A percentile compares a stretch with the other conserved stretches of the same genome.
phyloP scores from a whole-genome alignment of 805 yeast species.

The Kazachstania taianensis region DNA sequence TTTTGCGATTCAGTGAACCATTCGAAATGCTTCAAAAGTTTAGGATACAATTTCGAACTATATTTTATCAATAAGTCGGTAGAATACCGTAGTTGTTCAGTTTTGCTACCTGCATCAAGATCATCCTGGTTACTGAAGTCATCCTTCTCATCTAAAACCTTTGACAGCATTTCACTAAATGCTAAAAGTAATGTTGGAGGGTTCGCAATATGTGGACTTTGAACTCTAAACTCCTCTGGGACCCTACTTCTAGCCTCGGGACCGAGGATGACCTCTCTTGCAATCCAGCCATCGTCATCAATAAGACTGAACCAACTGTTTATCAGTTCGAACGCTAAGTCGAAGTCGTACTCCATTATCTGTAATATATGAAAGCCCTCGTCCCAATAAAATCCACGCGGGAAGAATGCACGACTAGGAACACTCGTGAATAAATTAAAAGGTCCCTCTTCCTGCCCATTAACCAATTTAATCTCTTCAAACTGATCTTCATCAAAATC shows the following conservation, averaged over 20 bases:
- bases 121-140: constrained; percentile 17
- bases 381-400: constrained; percentile 97
- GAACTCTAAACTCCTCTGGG: constrained; percentile 73
- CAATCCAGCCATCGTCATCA: constrained; percentile 84
- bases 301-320: constrained; percentile 81
- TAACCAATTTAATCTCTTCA: constrained; percentile 37
- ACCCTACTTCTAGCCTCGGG: constrained; percentile 83
- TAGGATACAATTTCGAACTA: constrained; percentile 63
- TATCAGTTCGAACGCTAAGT: constrained; percentile 66
- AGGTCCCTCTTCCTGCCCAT: constrained; percentile 66
- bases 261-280: constrained; percentile 89
- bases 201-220: constrained; percentile 82
- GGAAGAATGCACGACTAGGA: constrained; percentile 90
- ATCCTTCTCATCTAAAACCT: constrained; percentile 27
- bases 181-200: constrained; percentile 88
- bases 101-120: constrained; percentile 14
- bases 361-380: constrained; percentile 93
- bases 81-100: constrained; percentile 43
- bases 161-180: constrained; percentile 46
- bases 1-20: constrained; percentile 78
- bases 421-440: constrained; percentile 67
- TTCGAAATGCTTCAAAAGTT: constrained; percentile 63
- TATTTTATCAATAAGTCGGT: constrained; percentile 52
- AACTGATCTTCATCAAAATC: constrained; percentile 61
- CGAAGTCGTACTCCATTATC: constrained; percentile 71